Percentiles rank a stretch among this genome's conserved stretches.
phyloP scores from a whole-genome alignment of 768 basidiomycete genomes.

The Trametes villosa region DNA sequence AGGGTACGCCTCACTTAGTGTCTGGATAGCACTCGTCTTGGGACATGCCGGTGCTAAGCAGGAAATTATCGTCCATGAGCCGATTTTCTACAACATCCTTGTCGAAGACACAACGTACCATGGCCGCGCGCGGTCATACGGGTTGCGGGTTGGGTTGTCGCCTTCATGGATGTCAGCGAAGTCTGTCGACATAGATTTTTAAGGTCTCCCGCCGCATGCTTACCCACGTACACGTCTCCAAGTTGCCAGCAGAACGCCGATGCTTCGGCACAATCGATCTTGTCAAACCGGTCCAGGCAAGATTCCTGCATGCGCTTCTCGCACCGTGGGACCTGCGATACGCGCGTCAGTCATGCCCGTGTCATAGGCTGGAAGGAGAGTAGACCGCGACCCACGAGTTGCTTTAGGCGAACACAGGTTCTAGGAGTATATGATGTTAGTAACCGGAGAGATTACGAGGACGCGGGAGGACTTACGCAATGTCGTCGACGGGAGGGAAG shows the following conservation, averaged over 20 bases:
- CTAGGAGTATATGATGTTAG: conserved; percentile 17
- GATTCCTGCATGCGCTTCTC: conserved; percentile 40
- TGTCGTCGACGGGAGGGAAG: conserved; percentile 49
- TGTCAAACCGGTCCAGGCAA: conserved; percentile 50
- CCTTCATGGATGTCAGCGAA: too few species aligned
- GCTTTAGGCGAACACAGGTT: conserved; percentile 49
- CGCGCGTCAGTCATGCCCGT: background rate
- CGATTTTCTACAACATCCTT: background rate
- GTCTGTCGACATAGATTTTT: conserved; percentile 10
- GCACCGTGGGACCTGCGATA: conserved; percentile 48
- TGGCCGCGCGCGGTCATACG: conserved; percentile 14
- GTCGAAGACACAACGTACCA: conserved; percentile 1
- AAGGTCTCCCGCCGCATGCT: too few species aligned
- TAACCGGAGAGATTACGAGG: background rate
- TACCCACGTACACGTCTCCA: conserved; percentile 35
- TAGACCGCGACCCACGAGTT: conserved; percentile 35
- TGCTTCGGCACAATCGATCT: conserved; percentile 48
- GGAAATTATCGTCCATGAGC: too few species aligned
- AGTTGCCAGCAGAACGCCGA: conserved; percentile 44
- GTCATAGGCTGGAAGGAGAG: background rate
- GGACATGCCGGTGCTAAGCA: too few species aligned
- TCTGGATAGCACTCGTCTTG: conserved; percentile 20
- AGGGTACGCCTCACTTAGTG: conserved; percentile 32
- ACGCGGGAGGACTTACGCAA: conserved; percentile 38
- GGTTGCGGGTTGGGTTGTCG: background rate